Percentiles rank a stretch among this genome's conserved stretches.
phyloP scores from a whole-genome alignment of 2,329 filamentous ascomycete genomes.

The Emmonsiellopsis sp. region DNA sequence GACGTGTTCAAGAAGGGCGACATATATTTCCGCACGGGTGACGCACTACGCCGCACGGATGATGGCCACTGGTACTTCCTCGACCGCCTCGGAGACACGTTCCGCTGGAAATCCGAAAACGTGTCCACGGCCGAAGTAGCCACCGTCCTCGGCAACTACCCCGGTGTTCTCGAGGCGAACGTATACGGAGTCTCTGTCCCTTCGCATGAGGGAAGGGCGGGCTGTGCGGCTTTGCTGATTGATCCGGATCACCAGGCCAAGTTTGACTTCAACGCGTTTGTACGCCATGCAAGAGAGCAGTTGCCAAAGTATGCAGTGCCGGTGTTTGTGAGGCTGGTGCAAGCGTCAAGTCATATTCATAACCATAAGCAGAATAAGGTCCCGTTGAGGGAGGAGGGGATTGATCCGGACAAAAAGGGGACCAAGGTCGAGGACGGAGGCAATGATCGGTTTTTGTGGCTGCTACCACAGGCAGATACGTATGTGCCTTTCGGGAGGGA shows the following conservation, averaged over 20 bases:
- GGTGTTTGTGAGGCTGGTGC: conserved; percentile 59
- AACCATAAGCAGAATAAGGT: conserved; percentile 79
- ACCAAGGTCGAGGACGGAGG: conserved; percentile 35
- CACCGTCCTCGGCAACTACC: conserved; percentile 51
- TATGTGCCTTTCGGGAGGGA: conserved; percentile 51
- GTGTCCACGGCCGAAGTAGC: conserved; percentile 60
- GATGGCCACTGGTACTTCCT: conserved; percentile 64
- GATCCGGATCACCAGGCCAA: conserved; percentile 36
- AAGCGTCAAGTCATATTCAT: conserved; percentile 40
- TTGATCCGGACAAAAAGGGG: conserved; percentile 46
- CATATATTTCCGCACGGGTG: conserved; percentile 59
- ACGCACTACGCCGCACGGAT: conserved; percentile 51
- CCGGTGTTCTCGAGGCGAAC: conserved; percentile 55
- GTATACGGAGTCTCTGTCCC: conserved; percentile 62
- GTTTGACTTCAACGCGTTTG: conserved; percentile 54
- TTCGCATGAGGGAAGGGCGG: conserved; percentile 59
- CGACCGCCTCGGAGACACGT: conserved; percentile 64
- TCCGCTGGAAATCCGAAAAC: conserved; percentile 65
- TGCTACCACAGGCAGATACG: conserved; percentile 37
- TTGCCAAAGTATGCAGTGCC: conserved; percentile 69
- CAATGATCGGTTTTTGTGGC: conserved; percentile 43
- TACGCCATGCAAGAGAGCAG: conserved; percentile 49
- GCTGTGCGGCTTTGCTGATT: conserved; percentile 51
- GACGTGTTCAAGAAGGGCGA: conserved; percentile 61
- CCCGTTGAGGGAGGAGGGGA: conserved; percentile 57